A percentile compares a stretch with the other conserved stretches of the same genome.
Conservation (phyloP, 352 stramenopile species). For the Phytopythium helicoides region DNA sequence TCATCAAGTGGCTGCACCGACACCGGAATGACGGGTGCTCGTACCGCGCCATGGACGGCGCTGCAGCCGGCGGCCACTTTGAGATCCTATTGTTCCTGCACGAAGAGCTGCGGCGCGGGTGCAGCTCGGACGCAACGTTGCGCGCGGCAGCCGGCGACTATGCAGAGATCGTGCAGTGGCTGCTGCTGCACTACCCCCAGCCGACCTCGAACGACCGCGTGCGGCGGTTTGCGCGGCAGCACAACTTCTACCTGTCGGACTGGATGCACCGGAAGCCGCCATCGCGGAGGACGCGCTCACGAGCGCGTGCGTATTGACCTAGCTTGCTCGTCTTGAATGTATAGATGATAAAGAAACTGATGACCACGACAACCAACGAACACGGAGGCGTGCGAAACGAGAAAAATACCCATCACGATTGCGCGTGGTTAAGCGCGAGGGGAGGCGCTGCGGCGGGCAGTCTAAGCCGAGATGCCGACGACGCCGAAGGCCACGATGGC, state of each 20-base stretch:
- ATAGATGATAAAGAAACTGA: too few relatives aligned
- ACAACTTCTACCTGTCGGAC: constrained; percentile 28
- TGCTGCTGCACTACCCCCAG: constrained; percentile 24
- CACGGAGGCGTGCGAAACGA: too few relatives aligned
- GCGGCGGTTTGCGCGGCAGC: constrained; percentile 20
- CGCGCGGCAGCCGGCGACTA: constrained; percentile 6
- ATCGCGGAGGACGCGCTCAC: not conserved
- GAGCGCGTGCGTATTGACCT: not conserved
- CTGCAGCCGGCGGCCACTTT: constrained; percentile 7
- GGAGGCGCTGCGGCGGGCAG: not conserved
- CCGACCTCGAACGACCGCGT: constrained; percentile 20
- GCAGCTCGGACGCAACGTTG: constrained; percentile 3
- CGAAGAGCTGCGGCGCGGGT: constrained; percentile 17
- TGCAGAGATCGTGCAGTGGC: constrained; percentile 14
- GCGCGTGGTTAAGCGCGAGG: too few relatives aligned
- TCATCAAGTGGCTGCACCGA: constrained; percentile 14
- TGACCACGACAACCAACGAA: too few relatives aligned
- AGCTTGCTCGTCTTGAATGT: too few relatives aligned
- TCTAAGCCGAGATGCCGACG: constrained; percentile 89
- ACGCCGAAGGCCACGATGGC: constrained; percentile 90
- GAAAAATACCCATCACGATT: too few relatives aligned
- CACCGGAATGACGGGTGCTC: constrained; percentile 15
- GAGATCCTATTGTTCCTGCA: constrained; percentile 11
- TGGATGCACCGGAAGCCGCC: constrained; percentile 10
- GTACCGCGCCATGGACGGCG: constrained; percentile 19